A percentile compares a stretch with the other conserved stretches of the same genome.
Evolutionary conservation across 148 eudicot genomes (phyloP).

Genomic region (Silene uniflora): DNA sequence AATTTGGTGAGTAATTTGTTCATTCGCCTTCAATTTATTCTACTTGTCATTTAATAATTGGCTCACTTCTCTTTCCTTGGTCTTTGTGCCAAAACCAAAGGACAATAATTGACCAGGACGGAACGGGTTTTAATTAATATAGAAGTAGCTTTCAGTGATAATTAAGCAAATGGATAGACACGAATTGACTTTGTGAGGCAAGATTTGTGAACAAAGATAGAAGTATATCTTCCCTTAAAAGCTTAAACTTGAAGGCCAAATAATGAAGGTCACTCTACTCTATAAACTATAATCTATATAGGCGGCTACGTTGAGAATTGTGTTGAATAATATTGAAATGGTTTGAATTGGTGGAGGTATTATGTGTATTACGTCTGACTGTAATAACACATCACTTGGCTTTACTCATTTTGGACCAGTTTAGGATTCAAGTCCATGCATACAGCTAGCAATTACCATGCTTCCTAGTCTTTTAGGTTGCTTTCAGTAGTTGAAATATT

Average conservation of each 20-base stretch:
- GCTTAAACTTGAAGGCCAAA: not conserved
- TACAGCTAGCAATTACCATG: not conserved
- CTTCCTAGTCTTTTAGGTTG: not conserved
- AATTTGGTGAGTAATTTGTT: too few species aligned
- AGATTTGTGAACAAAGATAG: slow-evolving; percentile 6
- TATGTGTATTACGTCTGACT: not conserved
- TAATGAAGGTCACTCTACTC: too few species aligned
- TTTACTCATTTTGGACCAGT: slow-evolving; percentile 6
- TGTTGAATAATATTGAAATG: not conserved
- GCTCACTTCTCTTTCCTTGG: too few species aligned
- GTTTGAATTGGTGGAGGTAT: slow-evolving; percentile 20
- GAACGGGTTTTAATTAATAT: too few species aligned
- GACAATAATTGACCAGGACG: too few species aligned
- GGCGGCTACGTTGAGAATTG: slow-evolving; percentile 6
- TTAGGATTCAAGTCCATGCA: slow-evolving; percentile 9
- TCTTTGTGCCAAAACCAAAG: too few species aligned
- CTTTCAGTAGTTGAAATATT: not conserved
- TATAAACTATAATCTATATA: too few species aligned
- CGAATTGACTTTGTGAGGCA: not conserved
- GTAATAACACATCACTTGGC: slow-evolving; percentile 16
- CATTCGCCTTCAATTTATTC: too few species aligned
- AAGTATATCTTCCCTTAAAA: slow-evolving; percentile 6
- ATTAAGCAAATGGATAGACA: slow-evolving; percentile 4
- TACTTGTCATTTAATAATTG: too few species aligned
- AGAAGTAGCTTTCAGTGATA: not conserved